These are phyloP conservation scores for Fusarium anguioides DNA, from an alignment of 2,329 filamentous ascomycete genomes.

Conservation along the genomic window DNA sequence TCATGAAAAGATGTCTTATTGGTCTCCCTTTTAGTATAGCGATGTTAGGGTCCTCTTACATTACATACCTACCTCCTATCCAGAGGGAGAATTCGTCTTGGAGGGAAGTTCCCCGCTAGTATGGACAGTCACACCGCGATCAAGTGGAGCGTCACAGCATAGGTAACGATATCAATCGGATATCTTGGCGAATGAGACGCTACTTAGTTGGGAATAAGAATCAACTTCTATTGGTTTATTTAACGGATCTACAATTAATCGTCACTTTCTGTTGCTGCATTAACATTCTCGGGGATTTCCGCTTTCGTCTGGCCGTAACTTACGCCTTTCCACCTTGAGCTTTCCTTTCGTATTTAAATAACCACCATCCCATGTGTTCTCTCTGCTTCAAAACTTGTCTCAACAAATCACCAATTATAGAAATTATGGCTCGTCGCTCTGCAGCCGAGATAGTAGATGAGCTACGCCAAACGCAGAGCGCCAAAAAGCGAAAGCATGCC, in stretches of 20 bases:
- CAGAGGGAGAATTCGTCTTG: no score
- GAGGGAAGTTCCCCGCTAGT: no score
- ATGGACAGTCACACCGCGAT: no score
- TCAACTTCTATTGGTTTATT: not conserved
- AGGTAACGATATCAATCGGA: not conserved
- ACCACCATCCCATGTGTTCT: no score
- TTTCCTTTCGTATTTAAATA: not conserved
- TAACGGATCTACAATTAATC: not conserved
- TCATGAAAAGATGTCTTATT: no score
- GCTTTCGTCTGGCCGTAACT: not conserved
- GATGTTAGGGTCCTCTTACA: no score
- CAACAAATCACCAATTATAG: not conserved
- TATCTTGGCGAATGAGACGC: not conserved
- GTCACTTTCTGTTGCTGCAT: not conserved
- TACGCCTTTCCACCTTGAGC: not conserved
- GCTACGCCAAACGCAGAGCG: conserved; percentile 33
- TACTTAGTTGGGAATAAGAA: not conserved
- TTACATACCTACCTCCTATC: no score
- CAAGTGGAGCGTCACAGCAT: not conserved
- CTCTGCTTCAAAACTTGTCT: not conserved
- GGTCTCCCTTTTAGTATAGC: no score
- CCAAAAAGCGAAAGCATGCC: conserved; percentile 24
- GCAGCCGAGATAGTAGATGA: conserved; percentile 7
- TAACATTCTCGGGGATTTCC: conserved; percentile 4
- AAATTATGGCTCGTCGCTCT: conserved; percentile 16